Base-by-base conservation (phyloP, 2,329 filamentous ascomycete species). In the Sporothrix pseudoabietina region DNA sequence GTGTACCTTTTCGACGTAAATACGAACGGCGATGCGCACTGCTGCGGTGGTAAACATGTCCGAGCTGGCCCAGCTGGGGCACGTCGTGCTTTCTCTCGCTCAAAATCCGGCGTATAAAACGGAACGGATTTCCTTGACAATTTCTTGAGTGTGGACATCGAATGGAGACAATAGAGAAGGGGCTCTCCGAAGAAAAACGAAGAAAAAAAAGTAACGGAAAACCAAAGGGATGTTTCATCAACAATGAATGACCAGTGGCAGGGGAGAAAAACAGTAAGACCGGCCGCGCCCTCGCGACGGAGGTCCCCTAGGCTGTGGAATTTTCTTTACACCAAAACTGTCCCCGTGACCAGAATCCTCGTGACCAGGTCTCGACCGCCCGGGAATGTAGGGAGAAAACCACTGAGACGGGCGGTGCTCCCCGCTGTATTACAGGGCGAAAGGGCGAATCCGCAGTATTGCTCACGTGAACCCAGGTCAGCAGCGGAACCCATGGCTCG, bases 21-120 rank as follows among this genome's bases (percentile, higher is more conserved):
- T 72, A 72, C 65, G 71, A 69, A 49, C 65, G 71, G 71, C 65
- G 65, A 35, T 32, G 71, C 30, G 3, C 63, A 49, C 41, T 35
- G 71, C 70, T 41, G 26, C 54, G 69, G 54, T 59, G 32, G 52
- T 32, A 59, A 41, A 32, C 22, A 71, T 61, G 39, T 71, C 69
- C 69, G 69, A 71, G 69, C 39, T 47, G 32, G 14, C 69, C 54
- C 54, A 71, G 69, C 39, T 47, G 32, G 14, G 35, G 12, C 61
- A 44, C 39, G 35, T 41, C 68, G 68, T 59, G 52, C 52, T 70
- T 71, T 59, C 52, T 35, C 54, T 71, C 69, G 54, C 39, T 59
- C 69, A 61, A 71, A 59, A 35, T 59, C 5, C 22, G 39, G 14
- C n/a, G 19, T 47, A 57, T 44, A 69, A 54, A 69, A 44, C 52